phyloP scores from a whole-genome alignment of 2,329 filamentous ascomycete genomes.

The Diaporthe vaccinii region DNA sequence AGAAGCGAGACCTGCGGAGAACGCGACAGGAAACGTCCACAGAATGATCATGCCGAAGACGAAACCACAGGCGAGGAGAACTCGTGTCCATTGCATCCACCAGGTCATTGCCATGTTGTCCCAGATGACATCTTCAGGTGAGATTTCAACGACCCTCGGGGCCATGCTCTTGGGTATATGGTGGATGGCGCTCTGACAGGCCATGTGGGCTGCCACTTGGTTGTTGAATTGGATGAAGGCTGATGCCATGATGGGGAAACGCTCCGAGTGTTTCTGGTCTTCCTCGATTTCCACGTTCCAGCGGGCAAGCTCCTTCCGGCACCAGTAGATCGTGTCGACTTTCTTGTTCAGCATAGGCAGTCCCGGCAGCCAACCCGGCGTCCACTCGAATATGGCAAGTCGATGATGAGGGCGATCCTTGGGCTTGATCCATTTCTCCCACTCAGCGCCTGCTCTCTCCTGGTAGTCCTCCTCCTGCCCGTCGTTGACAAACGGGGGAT shows the following conservation, averaged over 20 bases:
- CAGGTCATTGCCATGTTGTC: slow-evolving; percentile 96
- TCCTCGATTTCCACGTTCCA: slow-evolving; percentile 93
- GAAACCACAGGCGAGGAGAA: slow-evolving; percentile 72
- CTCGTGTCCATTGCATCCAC: slow-evolving; percentile 90
- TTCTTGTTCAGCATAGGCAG: slow-evolving; percentile 88
- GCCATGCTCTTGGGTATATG: slow-evolving; percentile 95
- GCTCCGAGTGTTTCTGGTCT: slow-evolving; percentile 87
- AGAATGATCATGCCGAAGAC: slow-evolving; percentile 84
- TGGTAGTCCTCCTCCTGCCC: slow-evolving; percentile 72
- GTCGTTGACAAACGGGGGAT: slow-evolving; percentile 74
- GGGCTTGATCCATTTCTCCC: slow-evolving; percentile 85
- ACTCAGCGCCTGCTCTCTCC: slow-evolving; percentile 70
- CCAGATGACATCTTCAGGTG: slow-evolving; percentile 93
- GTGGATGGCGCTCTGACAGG: slow-evolving; percentile 90
- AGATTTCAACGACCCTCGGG: slow-evolving; percentile 92
- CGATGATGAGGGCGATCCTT: slow-evolving; percentile 89
- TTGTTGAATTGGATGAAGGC: slow-evolving; percentile 99
- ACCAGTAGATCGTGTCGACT: slow-evolving; percentile 95
- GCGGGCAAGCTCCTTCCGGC: slow-evolving; percentile 85
- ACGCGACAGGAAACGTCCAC: slow-evolving; percentile 92
- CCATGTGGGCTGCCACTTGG: slow-evolving; percentile 98
- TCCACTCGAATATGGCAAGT: slow-evolving; percentile 71
- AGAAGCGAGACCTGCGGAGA: slow-evolving; percentile 86
- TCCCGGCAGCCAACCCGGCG: slow-evolving; percentile 78
- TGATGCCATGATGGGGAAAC: slow-evolving; percentile 92